Percentiles rank a stretch among this genome's conserved stretches.
These are phyloP conservation scores for Albatrellus ellisii DNA, from an alignment of 768 basidiomycete species.

Conservation along the genomic window DNA sequence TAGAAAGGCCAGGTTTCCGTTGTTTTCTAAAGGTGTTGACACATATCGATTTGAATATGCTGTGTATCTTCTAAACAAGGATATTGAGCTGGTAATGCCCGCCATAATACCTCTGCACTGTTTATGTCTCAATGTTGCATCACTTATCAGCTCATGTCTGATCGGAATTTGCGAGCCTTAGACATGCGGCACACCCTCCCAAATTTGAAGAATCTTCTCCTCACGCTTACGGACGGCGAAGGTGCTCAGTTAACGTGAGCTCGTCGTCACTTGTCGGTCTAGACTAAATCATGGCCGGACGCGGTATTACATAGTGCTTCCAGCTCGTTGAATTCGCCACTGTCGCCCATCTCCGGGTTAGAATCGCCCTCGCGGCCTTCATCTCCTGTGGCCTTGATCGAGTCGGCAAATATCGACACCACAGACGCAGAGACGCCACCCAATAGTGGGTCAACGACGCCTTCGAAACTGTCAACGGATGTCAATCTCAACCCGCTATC, in stretches of 20 bases:
- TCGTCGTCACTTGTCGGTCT: background rate
- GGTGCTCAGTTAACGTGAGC: conserved; percentile 33
- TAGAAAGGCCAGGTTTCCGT: conserved; percentile 62
- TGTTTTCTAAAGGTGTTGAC: conserved; percentile 91
- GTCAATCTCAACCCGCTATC: conserved; percentile 4
- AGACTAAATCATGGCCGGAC: too few species aligned
- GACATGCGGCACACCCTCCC: conserved; percentile 95
- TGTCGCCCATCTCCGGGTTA: conserved; percentile 3
- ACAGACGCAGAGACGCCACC: background rate
- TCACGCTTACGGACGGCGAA: conserved; percentile 72
- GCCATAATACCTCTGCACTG: background rate
- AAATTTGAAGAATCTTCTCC: conserved; percentile 86
- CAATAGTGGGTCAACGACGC: conserved; percentile 19
- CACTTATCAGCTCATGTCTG: conserved; percentile 65
- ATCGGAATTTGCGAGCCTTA: conserved; percentile 75
- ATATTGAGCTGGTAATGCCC: conserved; percentile 81
- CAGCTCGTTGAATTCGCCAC: background rate
- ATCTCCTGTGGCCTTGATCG: background rate
- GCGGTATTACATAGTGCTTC: background rate
- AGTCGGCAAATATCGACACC: background rate
- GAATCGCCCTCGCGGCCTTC: conserved; percentile 1
- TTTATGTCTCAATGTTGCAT: conserved; percentile 1
- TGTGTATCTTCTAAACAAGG: conserved; percentile 91
- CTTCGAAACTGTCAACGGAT: background rate
- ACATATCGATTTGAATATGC: conserved; percentile 97